Evolutionary conservation across 768 basidiomycete species (phyloP), one percentile per base, ranked within the genome.

Genomic region (Roridomyces roridus): DNA sequence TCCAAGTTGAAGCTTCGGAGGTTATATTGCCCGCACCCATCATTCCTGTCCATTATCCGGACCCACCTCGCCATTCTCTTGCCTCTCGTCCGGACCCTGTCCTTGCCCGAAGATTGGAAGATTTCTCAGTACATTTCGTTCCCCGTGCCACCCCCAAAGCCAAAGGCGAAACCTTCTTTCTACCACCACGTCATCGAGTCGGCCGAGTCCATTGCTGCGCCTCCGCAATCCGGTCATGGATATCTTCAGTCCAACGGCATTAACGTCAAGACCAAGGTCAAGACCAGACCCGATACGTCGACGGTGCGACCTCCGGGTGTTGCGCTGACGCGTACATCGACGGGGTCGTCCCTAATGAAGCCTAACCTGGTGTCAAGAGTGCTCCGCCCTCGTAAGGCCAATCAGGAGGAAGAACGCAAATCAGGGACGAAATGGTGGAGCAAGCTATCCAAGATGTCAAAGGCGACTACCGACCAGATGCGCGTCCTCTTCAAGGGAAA

Each of bases 121-220:
- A 35, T 60, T 17, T 60, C 59, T 18, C n/a, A 21, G 15, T 60
- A 55, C 54, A 60, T 26, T 17, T 34, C 29, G 20, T 48, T 54
- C 24, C 17, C 28, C 25, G 26, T 44, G 7, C 50, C 51, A 14
- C 36, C 43, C 40, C 31, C 57, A 10, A 40, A 40, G 31, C 26
- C 26, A n/a, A 46, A 45, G n/a, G n/a, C 35, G 20, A 51, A 40
- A 29, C 10, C 10, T n/a, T n/a, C n/a, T 17, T 24, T 48, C 34
- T 55, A 49, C 26, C 20, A 39, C 35, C 47, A 51, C 36, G 21
- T 60, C 26, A 51, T 55, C 25, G 25, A 29, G 21, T 46, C 57
- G 10, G 50, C 35, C 15, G 57, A 58, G 37, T 36, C 31, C 23
- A 24, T 58, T 12, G 45, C 57, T n/a, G 34, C 57, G 45, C 57